Base-by-base conservation (phyloP, 495 filamentous ascomycete genomes). In the Penicillium psychrofluorescens region DNA sequence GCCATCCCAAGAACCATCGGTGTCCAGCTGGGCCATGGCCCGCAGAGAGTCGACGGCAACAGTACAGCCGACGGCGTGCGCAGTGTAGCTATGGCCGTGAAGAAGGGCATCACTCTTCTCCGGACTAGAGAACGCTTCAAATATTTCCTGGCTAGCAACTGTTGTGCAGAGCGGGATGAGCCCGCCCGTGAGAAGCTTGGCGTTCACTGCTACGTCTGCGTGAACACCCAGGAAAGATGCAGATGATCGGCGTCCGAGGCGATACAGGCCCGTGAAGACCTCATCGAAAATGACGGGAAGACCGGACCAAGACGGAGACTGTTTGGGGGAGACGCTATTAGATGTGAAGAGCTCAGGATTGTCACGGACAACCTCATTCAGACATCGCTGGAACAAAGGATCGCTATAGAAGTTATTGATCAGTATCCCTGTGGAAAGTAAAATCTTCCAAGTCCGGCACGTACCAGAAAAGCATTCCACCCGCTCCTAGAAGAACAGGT, bases 31-130 rank as follows among this genome's bases (percentile, higher is more conserved):
- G 38, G 66, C 57, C 71, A 88, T 72, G 33, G 63, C 65, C 41
- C 58, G 59, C 33, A 89, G 44, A 7, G 76, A 79, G 16, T 76
- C 73, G 11, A 77, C 64, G 0, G 84, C 86, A 10, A 89, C 84
- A 11, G 79, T 74, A 49, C 86, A 90, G 1, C 86, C 86, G 8
- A 89, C 72, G 0, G 86, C 69, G 57, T 90, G 85, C 3, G 85
- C 86, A 0, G 86, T 90, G 51, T 90, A 90, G 53, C 83, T 87
- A 61, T 90, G 85, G 0, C 85, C 86, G 50, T 90, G 86, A 30
- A 90, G 68, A 30, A 90, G 61, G 0, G 85, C 85, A 45, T 86
- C 81, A 10, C 73, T 74, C 66, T 88, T 89, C 32, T 85, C 75
- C 0, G 71, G 68, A 27, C 78, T 77, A 4, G 76, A 61, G 49